Evolutionary conservation across 2,329 filamentous ascomycete species (phyloP).

Genomic region (Aspergillus sp.): DNA sequence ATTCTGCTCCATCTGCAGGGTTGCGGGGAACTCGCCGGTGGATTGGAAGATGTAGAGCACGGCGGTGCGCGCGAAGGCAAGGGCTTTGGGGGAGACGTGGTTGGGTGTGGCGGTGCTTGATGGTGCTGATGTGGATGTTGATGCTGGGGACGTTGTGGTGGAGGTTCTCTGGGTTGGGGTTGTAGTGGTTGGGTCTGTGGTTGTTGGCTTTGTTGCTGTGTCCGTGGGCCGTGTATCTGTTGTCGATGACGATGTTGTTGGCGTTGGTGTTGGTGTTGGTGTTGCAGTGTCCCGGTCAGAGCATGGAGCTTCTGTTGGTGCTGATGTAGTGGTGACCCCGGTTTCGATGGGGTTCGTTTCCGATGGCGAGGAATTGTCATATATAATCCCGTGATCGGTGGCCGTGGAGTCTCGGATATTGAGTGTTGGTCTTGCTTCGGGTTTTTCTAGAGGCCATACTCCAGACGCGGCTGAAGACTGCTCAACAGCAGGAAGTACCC

Average conservation of each 20-base stretch:
- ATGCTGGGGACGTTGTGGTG: slow-evolving; percentile 8
- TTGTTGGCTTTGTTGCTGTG: slow-evolving; percentile 15
- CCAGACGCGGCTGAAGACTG: slow-evolving; percentile 7
- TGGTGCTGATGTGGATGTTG: neutral
- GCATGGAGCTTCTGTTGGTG: neutral
- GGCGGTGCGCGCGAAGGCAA: slow-evolving; percentile 30
- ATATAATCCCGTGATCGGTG: slow-evolving; percentile 32
- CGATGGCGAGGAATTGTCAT: slow-evolving; percentile 13
- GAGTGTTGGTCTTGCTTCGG: too few relatives aligned
- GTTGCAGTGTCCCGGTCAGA: too few relatives aligned
- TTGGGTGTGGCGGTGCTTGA: slow-evolving; percentile 5
- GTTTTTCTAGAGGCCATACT: too few relatives aligned
- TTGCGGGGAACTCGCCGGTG: slow-evolving; percentile 22
- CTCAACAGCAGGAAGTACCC: neutral
- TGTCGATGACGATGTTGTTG: neutral
- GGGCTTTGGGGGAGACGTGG: slow-evolving; percentile 14
- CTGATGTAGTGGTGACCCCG: neutral
- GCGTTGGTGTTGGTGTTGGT: neutral
- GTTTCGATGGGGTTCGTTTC: neutral
- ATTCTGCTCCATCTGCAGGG: slow-evolving; percentile 21
- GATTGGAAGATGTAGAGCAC: slow-evolving; percentile 36
- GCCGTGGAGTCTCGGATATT: slow-evolving; percentile 15
- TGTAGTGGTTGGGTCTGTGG: slow-evolving; percentile 16
- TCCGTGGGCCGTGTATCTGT: slow-evolving; percentile 12
- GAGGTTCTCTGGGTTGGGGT: slow-evolving; percentile 8